These are phyloP conservation scores for Linaria vulgaris DNA, from an alignment of 257 asterid genomes.

Conservation along the genomic window DNA sequence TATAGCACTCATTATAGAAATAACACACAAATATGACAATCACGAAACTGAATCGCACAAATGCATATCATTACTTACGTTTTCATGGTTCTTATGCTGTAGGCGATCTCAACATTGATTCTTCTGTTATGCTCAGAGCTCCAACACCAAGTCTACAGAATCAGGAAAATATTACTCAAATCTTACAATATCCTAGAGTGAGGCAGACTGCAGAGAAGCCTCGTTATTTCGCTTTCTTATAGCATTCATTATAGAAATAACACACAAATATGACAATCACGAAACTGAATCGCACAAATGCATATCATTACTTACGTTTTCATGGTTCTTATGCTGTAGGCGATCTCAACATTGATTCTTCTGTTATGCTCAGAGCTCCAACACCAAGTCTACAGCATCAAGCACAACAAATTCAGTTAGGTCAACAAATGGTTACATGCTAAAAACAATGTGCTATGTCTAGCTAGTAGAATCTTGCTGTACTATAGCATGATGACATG, in stretches of 20 bases:
- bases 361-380: constrained; percentile 71
- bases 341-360: constrained; percentile 28
- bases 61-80: constrained; percentile 21
- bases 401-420: constrained; percentile 19
- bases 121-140: constrained; percentile 56
- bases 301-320: constrained; percentile 23
- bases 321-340: constrained; percentile 5
- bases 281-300: constrained; percentile 16
- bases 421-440: constrained; percentile 4
- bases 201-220: constrained; percentile 27
- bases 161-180: background rate
- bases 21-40: constrained; percentile 34
- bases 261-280: constrained; percentile 35
- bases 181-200: constrained; percentile 30
- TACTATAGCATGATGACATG: constrained; percentile 18
- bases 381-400: constrained; percentile 72
- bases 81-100: constrained; percentile 6
- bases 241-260: constrained; percentile 19
- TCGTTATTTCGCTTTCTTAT: constrained; percentile 34
- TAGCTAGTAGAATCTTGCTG: constrained; percentile 6
- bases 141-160: constrained; percentile 91
- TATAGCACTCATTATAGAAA: constrained; percentile 19
- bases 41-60: constrained; percentile 23
- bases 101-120: constrained; percentile 25
- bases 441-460: background rate